These are phyloP conservation scores for Pythium aquatile DNA, from an alignment of 352 stramenopile genomes.

Conservation along the genomic window DNA sequence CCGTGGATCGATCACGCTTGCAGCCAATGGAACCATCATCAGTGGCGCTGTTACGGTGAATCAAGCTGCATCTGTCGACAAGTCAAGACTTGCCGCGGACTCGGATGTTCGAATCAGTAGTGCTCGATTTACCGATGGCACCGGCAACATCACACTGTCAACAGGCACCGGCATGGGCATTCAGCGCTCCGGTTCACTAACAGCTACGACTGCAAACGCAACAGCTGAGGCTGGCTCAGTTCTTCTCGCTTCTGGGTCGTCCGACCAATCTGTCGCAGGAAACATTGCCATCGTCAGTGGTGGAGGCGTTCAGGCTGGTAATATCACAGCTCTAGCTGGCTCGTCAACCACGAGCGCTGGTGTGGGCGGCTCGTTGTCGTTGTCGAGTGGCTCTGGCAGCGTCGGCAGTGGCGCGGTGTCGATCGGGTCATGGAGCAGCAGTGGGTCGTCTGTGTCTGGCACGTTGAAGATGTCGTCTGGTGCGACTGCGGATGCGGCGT, in stretches of 20 bases:
- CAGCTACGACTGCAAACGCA: background rate
- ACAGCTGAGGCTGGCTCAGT: background rate
- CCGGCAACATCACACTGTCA: background rate
- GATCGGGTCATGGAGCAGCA: background rate
- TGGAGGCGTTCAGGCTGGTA: background rate
- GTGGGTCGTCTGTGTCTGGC: constrained; percentile 5
- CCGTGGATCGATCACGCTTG: background rate
- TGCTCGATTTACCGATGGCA: background rate
- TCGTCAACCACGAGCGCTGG: background rate
- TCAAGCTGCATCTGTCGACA: background rate
- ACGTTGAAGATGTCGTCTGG: constrained; percentile 10
- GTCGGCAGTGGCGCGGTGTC: constrained; percentile 5
- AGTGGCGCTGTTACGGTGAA: background rate
- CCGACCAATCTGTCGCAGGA: background rate
- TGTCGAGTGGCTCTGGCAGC: constrained; percentile 12
- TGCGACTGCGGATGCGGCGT: constrained; percentile 1
- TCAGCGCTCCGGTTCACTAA: background rate
- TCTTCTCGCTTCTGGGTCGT: background rate
- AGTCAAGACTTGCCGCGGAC: background rate
- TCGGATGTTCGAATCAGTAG: constrained; percentile 1
- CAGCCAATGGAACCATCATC: background rate
- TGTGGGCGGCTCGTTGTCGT: constrained; percentile 6
- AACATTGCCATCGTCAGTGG: background rate
- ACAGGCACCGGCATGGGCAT: background rate
- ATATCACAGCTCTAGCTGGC: background rate